phyloP scores from a whole-genome alignment of 805 yeast species.

The Ogataea naganishii region DNA sequence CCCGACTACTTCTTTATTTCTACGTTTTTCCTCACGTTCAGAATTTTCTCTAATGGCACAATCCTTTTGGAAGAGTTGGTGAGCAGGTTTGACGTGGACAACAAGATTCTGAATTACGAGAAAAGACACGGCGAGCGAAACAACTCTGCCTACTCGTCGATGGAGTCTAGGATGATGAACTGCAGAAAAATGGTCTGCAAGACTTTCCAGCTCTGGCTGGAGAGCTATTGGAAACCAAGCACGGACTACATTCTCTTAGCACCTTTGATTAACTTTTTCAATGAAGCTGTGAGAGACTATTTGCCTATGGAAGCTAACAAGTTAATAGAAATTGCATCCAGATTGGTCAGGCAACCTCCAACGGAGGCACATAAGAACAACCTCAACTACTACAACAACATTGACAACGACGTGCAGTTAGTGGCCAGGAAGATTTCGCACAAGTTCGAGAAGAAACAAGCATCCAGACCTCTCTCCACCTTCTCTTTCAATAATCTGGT shows the following conservation, averaged over 20 bases:
- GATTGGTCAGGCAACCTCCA: slow-evolving; percentile 46
- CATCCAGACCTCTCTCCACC: slow-evolving; percentile 17
- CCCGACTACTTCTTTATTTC: slow-evolving; percentile 64
- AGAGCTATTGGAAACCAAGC: slow-evolving; percentile 75
- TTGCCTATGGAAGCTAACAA: slow-evolving; percentile 61
- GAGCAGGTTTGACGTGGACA: slow-evolving; percentile 49
- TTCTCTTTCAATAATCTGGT: slow-evolving; percentile 14
- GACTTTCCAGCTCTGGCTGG: slow-evolving; percentile 77
- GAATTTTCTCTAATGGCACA: slow-evolving; percentile 58
- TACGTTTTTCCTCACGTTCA: slow-evolving; percentile 69
- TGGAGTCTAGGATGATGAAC: slow-evolving; percentile 39
- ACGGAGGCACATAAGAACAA: slow-evolving; percentile 28
- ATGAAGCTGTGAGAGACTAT: slow-evolving; percentile 56
- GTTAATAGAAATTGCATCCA: slow-evolving; percentile 55
- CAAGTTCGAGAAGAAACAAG: slow-evolving; percentile 21
- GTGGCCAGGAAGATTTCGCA: slow-evolving; percentile 41
- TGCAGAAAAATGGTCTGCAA: slow-evolving; percentile 61
- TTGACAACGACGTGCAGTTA: slow-evolving; percentile 35
- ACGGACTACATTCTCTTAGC: slow-evolving; percentile 54
- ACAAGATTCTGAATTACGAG: slow-evolving; percentile 24
- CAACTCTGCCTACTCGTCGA: slow-evolving; percentile 27
- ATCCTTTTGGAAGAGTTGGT: slow-evolving; percentile 65
- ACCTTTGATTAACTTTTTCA: slow-evolving; percentile 67
- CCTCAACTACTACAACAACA: slow-evolving; percentile 23
- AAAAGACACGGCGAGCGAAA: slow-evolving; percentile 8